Base-by-base conservation (phyloP, 305 asterid genomes). In the Euphrasia arctica region DNA sequence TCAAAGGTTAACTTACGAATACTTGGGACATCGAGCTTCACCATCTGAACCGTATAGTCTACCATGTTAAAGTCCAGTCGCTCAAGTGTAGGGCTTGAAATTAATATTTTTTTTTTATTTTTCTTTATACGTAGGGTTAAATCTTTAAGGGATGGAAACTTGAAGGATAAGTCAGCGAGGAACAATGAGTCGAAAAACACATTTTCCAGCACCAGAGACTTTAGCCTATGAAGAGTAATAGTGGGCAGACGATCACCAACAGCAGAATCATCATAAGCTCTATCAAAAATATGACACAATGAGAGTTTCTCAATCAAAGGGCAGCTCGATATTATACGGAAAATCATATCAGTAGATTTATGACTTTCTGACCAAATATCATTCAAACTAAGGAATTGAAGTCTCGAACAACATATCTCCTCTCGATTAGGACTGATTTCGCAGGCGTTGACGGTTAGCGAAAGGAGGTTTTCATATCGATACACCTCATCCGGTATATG, bases 81-180 rank as follows among this genome's bases (percentile, higher is more conserved):
- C 68, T 41, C 39, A 9, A 73, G 70, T 5, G 65, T 60, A n/a
- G 3, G 14, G 31, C 68, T 72, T 9, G 29, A 11, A 47, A 72
- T 62, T 1, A 11, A 3, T 8, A 4, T 9, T 0, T 45, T 2
- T 9, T 45, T 2, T 28, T 13, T 15, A 22, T 64, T 48, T 9
- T 9, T 0, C 25, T 7, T 2, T 8, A 8, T 3, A 1, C 0
- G 4, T 8, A 73, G n/a, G 6, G 50, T 45, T 58, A 74, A 9
- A 54, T 0, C 1, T 25, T 25, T 25, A 25, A 25, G 27, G 2
- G 27, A 25, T 25, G 27, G 27, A 25, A 25, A 25, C 2, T 25
- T 25, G 27, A 25, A 0, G 27, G 27, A 25, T 25, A 25, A 25
- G 27, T 25, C 27, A 25, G 2, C 3, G 15, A 56, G 68, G 4